These are phyloP conservation scores for Blastobotrys arbuscula DNA, from an alignment of 1,139 yeast species.

Conservation along the genomic window DNA sequence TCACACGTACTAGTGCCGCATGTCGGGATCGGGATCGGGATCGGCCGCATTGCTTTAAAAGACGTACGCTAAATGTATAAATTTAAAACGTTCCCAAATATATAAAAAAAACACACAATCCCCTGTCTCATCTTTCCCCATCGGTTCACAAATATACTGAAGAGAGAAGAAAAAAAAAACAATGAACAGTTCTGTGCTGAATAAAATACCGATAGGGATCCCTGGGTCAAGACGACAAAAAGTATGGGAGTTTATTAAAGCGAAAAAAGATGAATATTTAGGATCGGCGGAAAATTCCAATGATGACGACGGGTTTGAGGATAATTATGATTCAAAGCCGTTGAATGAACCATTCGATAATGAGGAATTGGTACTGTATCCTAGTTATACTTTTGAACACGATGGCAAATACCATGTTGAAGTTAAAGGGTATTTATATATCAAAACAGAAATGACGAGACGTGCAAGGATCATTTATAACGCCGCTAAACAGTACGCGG, in stretches of 20 bases:
- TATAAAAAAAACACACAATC: background rate
- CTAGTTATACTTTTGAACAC: slow-evolving; percentile 49
- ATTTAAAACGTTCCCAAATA: too few species aligned
- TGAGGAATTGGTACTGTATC: slow-evolving; percentile 44
- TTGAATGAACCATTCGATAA: slow-evolving; percentile 24
- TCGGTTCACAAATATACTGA: too few species aligned
- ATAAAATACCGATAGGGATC: slow-evolving; percentile 9
- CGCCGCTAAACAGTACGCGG: slow-evolving; percentile 65
- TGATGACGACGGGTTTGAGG: slow-evolving; percentile 17
- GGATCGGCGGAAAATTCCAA: slow-evolving; percentile 9
- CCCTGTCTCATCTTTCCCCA: background rate
- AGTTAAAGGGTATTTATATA: slow-evolving; percentile 66
- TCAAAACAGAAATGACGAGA: slow-evolving; percentile 66
- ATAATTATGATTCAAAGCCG: background rate
- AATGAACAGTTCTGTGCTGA: background rate
- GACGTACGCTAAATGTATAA: too few species aligned
- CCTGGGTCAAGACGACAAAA: slow-evolving; percentile 20
- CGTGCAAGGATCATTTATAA: slow-evolving; percentile 65
- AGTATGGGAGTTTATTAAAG: slow-evolving; percentile 21
- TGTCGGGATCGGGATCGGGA: too few species aligned
- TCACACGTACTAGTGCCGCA: too few species aligned
- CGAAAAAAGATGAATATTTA: slow-evolving; percentile 23
- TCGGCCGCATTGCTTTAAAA: too few species aligned
- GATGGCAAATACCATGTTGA: slow-evolving; percentile 44
- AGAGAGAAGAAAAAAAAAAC: background rate